Evolutionary conservation across 345 rosid species (phyloP).

Genomic region (Eucalyptus sp.): DNA sequence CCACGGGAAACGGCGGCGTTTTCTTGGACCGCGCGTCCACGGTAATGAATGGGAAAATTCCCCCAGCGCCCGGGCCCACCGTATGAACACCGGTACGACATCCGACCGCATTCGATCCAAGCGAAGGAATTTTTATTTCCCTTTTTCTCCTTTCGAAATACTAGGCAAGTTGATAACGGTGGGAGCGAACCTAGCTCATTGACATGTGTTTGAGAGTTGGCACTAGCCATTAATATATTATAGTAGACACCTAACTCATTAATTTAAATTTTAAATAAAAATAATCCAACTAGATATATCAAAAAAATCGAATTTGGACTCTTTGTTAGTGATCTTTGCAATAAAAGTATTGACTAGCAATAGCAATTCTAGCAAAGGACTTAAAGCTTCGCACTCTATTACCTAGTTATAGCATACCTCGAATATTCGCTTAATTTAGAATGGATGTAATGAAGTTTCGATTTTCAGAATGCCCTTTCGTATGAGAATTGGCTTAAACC

Average conservation of each 20-base stretch:
- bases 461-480: fast-evolving
- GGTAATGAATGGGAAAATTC: neutral
- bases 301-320: fast-evolving
- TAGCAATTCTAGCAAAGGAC: no score
- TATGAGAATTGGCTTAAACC: neutral
- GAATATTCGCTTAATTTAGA: no score
- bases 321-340: no score
- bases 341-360: no score
- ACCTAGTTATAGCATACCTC: no score
- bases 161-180: neutral
- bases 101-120: neutral
- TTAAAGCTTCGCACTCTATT: no score
- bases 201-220: no score
- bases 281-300: fast-evolving
- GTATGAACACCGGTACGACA: neutral
- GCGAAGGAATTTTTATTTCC: neutral
- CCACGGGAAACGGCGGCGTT: neutral
- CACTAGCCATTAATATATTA: no score
- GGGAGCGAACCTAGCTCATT: neutral
- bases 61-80: neutral
- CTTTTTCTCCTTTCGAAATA: no score
- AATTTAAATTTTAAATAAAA: no score
- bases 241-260: neutral
- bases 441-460: neutral
- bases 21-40: neutral